Base-by-base conservation (phyloP, 192 early-diverging fungal species). In the Coemansia sp. region DNA sequence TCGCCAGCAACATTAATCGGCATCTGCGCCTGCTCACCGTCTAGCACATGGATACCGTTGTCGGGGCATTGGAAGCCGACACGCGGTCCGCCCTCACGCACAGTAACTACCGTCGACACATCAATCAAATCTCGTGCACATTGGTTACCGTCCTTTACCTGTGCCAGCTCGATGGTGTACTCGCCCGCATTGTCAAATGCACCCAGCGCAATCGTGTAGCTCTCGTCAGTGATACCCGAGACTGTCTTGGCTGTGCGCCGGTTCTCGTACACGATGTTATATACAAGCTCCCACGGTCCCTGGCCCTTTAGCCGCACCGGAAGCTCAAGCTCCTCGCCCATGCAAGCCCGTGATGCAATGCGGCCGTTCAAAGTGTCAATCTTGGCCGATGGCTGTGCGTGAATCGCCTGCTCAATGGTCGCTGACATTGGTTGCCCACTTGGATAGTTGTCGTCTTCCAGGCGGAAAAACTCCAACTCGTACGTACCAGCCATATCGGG, bases 251-350 rank as follows among this genome's bases (percentile, higher is more conserved):
- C 25, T 3, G 35, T 55, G 16, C 67, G 65, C 6, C 62, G 62
- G 49, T 56, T 51, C 27, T 67, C 71, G 51, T 82, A 61, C 0
- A 70, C 65, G 3, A 82, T 45, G 26, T 64, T 60, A 65, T 77
- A 82, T 3, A 56, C 69, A 38, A 87, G 68, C 48, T 81, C 65
- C 77, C 75, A 88, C 4, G 86, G 84, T 1, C 64, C 82, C 37
- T 80, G 68, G 23, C 86, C 88, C 41, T 80, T 65, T 53, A 89
- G 72, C 3, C 57, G 48, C 56, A 89, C 71, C 2, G 79, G 81
- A 5, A 87, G 61, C 43, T 63, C 59, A 4, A 71, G 54, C 1
- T 51, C 49, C 21, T 82, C 65, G 55, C 65, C 80, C 39, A 57
- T 47, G 56, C 80, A 82, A 6, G 65, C 61, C 1, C 38, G 35